Base-by-base conservation (phyloP, 768 basidiomycete species). In the Mycena albidolilacea region DNA sequence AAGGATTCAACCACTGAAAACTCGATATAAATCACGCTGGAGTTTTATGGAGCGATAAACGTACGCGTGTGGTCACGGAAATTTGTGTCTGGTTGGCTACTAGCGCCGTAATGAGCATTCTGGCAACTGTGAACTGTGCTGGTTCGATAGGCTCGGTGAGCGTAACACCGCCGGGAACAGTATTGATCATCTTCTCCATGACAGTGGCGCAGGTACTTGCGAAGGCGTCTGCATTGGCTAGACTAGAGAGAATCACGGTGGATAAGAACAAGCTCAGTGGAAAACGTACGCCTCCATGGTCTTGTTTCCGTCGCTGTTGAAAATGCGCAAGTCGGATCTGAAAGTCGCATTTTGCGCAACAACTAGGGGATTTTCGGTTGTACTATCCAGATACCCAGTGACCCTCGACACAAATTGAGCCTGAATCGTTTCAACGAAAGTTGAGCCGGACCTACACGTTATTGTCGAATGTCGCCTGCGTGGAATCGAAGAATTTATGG, bases 401-500 rank as follows among this genome's bases (percentile, higher is more conserved):
- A 58, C 30, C 55, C 55, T 58, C 30, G 55, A 58, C 55, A 58
- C 55, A 58, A 58, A 58, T 58, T 58, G 55, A 58, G 55, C 30
- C n/a, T 37, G 55, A 58, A 58, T 58, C 30, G 55, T 23, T 58
- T 58, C 30, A 58, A 23, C 55, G 21, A 58, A 58, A 58, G 55
- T 58, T 58, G 55, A 58, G 55, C 55, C 2, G 55, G 55, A 58
- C 35, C 55, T 58, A 58, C 55, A 58, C 55, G 35, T 58, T 37
- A 58, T 58, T 58, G 55, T 58, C 55, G 7, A 58, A 58, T 35
- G 55, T 58, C 55, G 55, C 55, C 21, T 58, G 55, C 21, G 55
- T 23, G 55, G 55, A 58, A 35, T 58, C 55, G 55, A 58, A 58
- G 55, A 58, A 58, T 58, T 58, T 58, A 58, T 58, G 55, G 7